Evolutionary conservation across 2,329 filamentous ascomycete species (phyloP), one percentile per base, ranked within the genome.

Genomic region (Penicillium rolfsii): DNA sequence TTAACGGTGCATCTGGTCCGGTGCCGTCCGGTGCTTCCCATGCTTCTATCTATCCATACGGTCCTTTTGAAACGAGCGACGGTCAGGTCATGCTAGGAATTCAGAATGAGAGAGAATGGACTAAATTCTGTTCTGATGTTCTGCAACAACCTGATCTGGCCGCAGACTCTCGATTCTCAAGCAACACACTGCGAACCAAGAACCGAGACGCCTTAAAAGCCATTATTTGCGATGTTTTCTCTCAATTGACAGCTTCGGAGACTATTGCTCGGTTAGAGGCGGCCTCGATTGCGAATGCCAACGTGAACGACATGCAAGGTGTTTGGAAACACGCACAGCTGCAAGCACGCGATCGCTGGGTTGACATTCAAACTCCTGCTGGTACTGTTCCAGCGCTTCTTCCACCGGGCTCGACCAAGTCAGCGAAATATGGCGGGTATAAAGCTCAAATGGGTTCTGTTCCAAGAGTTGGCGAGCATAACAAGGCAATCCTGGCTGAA

Each of bases 81-180:
- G 79, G 78, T 0, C 77, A 77, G 0, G 83, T 86, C 14, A 85
- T 85, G 82, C 71, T 86, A 4, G 84, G 83, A 0, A 78, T 86
- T 24, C 84, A 87, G 65, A 86, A 86, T 60, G 84, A 85, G 71
- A 75, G 83, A 3, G 84, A 86, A 65, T 85, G 83, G 83, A 72
- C 65, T 1, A 82, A 74, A 5, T 79, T 86, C 12, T 84, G 82
- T 58, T 68, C 70, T 0, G 68, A 77, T 2, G 82, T 86, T 1
- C 71, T 86, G 4, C 74, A 72, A 0, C 73, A 80, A 48, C 72
- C 75, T 0, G 74, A 72, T 0, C 62, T 85, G 1, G 76, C 78
- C 0, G 73, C 73, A 1, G 82, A 86, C 57, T 61, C 74, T 40
- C 76, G 82, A 0, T 86, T 86, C 64, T 65, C 61, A 19, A 83